These are phyloP conservation scores for Mucuna pruriens DNA, from an alignment of 306 rosid species.

Conservation along the genomic window DNA sequence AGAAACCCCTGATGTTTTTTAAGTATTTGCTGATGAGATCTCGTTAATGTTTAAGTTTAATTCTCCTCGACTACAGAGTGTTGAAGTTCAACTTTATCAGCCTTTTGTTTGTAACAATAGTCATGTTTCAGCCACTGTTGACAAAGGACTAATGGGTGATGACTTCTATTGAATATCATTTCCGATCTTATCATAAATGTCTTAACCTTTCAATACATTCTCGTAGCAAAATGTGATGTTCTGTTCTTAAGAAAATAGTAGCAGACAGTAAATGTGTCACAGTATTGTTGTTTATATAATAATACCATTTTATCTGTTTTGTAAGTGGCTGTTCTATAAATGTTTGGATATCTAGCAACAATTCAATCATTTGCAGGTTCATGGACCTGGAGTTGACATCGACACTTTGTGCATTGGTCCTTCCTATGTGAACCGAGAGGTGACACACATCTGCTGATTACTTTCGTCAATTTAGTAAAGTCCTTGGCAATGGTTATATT, in stretches of 20 bases:
- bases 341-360: slow-evolving; percentile 25
- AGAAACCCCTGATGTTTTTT: background rate
- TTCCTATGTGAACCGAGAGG: slow-evolving; percentile 90
- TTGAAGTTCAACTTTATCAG: slow-evolving; percentile 1
- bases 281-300: slow-evolving; percentile 26
- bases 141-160: slow-evolving; percentile 17
- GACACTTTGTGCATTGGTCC: slow-evolving; percentile 92
- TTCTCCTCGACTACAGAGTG: slow-evolving; percentile 7
- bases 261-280: background rate
- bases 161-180: slow-evolving; percentile 13
- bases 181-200: slow-evolving; percentile 1
- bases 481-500: slow-evolving; percentile 14
- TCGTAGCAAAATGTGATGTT: background rate
- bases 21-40: slow-evolving; percentile 12
- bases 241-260: slow-evolving; percentile 3
- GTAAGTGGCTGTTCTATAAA: slow-evolving; percentile 18
- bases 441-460: slow-evolving; percentile 38
- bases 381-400: slow-evolving; percentile 90
- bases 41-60: background rate
- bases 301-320: slow-evolving; percentile 6
- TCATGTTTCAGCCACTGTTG: slow-evolving; percentile 28
- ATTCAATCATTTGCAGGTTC: slow-evolving; percentile 65
- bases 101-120: slow-evolving; percentile 19
- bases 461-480: slow-evolving; percentile 26
- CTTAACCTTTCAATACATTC: slow-evolving; percentile 21